Percentiles rank a stretch among this genome's conserved stretches.
Evolutionary conservation across 139 green algal genomes (phyloP).

Genomic region (Auxenochlorella pyrenoidosa): DNA sequence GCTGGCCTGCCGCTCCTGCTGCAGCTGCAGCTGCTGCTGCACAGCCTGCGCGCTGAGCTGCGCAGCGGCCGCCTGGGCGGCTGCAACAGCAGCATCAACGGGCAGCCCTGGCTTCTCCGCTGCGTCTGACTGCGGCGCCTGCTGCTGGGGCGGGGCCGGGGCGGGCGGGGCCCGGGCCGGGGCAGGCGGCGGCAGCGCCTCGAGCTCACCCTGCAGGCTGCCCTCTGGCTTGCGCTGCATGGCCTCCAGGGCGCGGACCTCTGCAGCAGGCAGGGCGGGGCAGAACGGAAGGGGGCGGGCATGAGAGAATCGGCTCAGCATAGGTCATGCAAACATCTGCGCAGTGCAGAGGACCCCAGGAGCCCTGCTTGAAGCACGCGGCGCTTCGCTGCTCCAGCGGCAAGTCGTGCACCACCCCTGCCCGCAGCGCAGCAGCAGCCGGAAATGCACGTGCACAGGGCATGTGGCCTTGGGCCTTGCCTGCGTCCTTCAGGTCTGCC

Average conservation of each 20-base stretch:
- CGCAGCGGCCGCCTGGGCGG: not conserved
- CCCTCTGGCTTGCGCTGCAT: constrained; percentile 12
- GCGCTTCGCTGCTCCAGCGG: too few species aligned
- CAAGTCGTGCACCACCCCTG: too few species aligned
- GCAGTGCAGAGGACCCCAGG: too few species aligned
- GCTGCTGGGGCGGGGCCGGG: too few species aligned
- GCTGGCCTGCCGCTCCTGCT: not conserved
- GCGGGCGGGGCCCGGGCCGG: not conserved
- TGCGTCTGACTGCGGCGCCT: not conserved
- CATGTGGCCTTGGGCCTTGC: too few species aligned
- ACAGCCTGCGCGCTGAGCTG: not conserved
- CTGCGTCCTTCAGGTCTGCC: not conserved
- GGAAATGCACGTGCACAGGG: too few species aligned
- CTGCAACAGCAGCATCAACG: not conserved
- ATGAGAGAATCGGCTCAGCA: not conserved
- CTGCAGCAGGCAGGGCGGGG: not conserved
- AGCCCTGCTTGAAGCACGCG: too few species aligned
- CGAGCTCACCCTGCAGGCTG: not conserved
- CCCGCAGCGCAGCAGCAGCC: too few species aligned
- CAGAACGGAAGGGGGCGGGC: too few species aligned
- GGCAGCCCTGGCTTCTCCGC: not conserved
- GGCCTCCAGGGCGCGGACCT: not conserved
- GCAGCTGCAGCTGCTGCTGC: not conserved
- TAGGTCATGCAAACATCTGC: too few species aligned
- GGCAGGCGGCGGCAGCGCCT: not conserved